phyloP scores from a whole-genome alignment of 352 stramenopile species.

The Globisporangium canariense region DNA sequence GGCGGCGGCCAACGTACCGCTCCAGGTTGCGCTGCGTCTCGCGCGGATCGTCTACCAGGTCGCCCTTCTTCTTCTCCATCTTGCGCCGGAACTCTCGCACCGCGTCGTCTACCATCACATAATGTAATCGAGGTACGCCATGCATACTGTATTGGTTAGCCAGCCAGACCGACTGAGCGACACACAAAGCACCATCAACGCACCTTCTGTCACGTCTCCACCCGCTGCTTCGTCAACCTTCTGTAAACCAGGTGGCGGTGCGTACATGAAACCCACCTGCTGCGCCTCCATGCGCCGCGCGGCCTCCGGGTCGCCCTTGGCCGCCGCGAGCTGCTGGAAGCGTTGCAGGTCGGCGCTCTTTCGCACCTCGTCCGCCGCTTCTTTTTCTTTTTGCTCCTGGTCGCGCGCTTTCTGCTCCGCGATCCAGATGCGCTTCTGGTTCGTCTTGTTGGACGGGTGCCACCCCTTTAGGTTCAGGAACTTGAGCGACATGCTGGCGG shows the following conservation, averaged over 20 bases:
- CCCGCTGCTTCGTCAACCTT: constrained; percentile 32
- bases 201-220: constrained; percentile 30
- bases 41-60: constrained; percentile 11
- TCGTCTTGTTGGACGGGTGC: constrained; percentile 73
- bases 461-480: constrained; percentile 83
- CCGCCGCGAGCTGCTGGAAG: constrained; percentile 58
- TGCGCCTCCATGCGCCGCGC: constrained; percentile 37
- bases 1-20: constrained; percentile 62
- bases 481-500: constrained; percentile 60
- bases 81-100: constrained; percentile 64
- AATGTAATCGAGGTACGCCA: neutral
- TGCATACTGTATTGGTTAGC: neutral
- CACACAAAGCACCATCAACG: neutral
- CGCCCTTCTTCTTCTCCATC: constrained; percentile 32
- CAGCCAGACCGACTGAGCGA: neutral
- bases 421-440: constrained; percentile 86
- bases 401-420: constrained; percentile 69
- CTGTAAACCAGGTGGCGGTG: constrained; percentile 58
- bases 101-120: constrained; percentile 41
- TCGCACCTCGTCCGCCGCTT: constrained; percentile 68
- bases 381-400: constrained; percentile 41
- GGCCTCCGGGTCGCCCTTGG: constrained; percentile 48
- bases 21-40: constrained; percentile 53
- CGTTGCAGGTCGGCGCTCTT: constrained; percentile 47
- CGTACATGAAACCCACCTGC: constrained; percentile 77